Evolutionary conservation across 2,329 filamentous ascomycete species (phyloP), one percentile per base, ranked within the genome.

Genomic region (Cladophialophora yegresii): DNA sequence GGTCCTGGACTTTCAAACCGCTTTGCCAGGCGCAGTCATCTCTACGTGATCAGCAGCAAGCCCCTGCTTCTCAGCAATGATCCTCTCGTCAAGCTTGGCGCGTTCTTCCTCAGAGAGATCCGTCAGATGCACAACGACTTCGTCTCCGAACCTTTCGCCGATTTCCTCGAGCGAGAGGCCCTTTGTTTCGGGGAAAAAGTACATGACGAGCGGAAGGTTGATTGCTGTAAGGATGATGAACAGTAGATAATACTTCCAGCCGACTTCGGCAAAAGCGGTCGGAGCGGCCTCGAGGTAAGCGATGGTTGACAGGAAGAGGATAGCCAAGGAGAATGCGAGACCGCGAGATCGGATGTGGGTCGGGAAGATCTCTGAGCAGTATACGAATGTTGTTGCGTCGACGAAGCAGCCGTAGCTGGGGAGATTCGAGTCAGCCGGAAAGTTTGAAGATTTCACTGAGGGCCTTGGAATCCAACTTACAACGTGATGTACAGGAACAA

Each of bases 401-500:
- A 64, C 30, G 36, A 54, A 56, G 32, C 55, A 55, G 20, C 53
- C 43, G 26, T 63, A 63, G 43, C 23, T 55, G 16, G 16, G 32
- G 6, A 55, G 33, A 4, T n/a, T 3, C 23, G n/a, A 3, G 43
- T 47, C 20, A 47, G 13, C n/a, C n/a, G n/a, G n/a, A n/a, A n/a
- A n/a, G n/a, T n/a, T n/a, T n/a, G n/a, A n/a, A n/a, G n/a, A n/a
- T n/a, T n/a, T n/a, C n/a, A n/a, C n/a, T n/a, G n/a, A n/a, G n/a
- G n/a, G n/a, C n/a, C n/a, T n/a, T n/a, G n/a, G n/a, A n/a, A n/a
- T n/a, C n/a, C n/a, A n/a, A 47, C 43, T 47, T 47, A 47, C 43
- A 64, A 55, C 6, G 23, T 49, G 7, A 61, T 28, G 62, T 55
- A 47, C 3, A 64, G 12, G 32, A 60, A 64, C 7, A 93, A 93